Conservation (phyloP, 768 basidiomycete species). For the Hypholoma sublateritium region DNA sequence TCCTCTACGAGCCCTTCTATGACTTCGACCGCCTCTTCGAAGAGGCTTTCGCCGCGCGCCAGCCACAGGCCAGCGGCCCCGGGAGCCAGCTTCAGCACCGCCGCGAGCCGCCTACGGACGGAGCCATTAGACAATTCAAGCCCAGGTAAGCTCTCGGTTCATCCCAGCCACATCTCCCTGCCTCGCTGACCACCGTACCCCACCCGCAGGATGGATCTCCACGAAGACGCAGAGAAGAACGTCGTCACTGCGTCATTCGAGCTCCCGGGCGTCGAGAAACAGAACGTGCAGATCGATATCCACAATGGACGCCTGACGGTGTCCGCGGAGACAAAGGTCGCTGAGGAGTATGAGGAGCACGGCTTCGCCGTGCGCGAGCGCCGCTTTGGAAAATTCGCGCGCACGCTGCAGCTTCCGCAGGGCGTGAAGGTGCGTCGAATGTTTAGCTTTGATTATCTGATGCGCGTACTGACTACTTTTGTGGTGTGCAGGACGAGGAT, state of each 20-base stretch:
- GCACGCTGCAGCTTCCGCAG: slow-evolving; percentile 50
- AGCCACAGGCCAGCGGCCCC: neutral
- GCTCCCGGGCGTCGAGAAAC: slow-evolving; percentile 53
- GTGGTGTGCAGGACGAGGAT: slow-evolving; percentile 22
- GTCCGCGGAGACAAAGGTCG: slow-evolving; percentile 44
- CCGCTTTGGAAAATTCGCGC: slow-evolving; percentile 41
- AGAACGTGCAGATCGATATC: slow-evolving; percentile 53
- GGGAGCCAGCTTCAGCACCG: slow-evolving; percentile 5
- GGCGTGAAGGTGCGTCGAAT: slow-evolving; percentile 46
- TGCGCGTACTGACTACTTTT: neutral
- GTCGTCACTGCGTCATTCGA: slow-evolving; percentile 57
- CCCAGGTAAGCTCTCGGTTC: slow-evolving; percentile 25
- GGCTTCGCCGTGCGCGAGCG: slow-evolving; percentile 51
- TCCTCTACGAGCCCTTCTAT: slow-evolving; percentile 35
- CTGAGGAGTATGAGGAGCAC: slow-evolving; percentile 32
- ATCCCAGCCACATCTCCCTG: too few relatives aligned
- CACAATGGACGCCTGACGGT: slow-evolving; percentile 49
- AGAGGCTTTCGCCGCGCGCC: slow-evolving; percentile 22
- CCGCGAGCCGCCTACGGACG: slow-evolving; percentile 10
- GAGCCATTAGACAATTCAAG: slow-evolving; percentile 16
- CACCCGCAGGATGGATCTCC: slow-evolving; percentile 61
- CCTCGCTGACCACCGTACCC: too few relatives aligned
- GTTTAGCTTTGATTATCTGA: slow-evolving; percentile 16
- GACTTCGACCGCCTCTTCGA: slow-evolving; percentile 43
- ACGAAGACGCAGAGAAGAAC: slow-evolving; percentile 46